Base-by-base conservation (phyloP, 495 filamentous ascomycete genomes). In the Penicillium alfredii region DNA sequence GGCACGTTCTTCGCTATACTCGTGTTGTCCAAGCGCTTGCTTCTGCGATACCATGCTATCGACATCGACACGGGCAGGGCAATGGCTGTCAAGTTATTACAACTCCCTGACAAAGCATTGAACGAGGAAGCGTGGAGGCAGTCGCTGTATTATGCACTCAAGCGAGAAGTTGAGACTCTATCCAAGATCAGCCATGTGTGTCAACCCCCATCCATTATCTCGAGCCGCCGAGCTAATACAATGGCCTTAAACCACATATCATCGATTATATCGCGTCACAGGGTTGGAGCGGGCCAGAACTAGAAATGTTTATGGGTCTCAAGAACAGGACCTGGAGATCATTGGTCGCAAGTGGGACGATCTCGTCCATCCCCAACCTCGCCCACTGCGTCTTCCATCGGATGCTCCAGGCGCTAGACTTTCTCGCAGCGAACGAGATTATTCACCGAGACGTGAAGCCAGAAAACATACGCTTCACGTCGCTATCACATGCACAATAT, bases 221-320 rank as follows among this genome's bases (percentile, higher is more conserved):
- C n/a, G n/a, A n/a, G n/a, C n/a, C n/a, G n/a, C n/a, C n/a, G n/a
- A n/a, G n/a, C n/a, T n/a, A n/a, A n/a, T n/a, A n/a, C n/a, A n/a
- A n/a, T n/a, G n/a, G n/a, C n/a, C n/a, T n/a, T n/a, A n/a, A n/a
- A n/a, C n/a, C n/a, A n/a, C n/a, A n/a, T n/a, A n/a, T n/a, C n/a
- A n/a, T n/a, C n/a, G n/a, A n/a, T n/a, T n/a, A n/a, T n/a, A n/a
- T n/a, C n/a, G n/a, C n/a, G n/a, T n/a, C n/a, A n/a, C n/a, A n/a
- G n/a, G 45, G 42, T 27, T 49, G 42, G 45, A 34, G 30, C 12
- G 45, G 25, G 35, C 35, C 10, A 22, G 6, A 33, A 9, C 25
- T 49, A 29, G 45, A 49, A 34, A 49, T 49, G 33, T 49, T 46
- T 29, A 49, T 49, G 45, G 43, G 38, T 34, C 45, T 30, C 30